Conservation (phyloP, 305 asterid species). For the Fraxinus ornus region DNA sequence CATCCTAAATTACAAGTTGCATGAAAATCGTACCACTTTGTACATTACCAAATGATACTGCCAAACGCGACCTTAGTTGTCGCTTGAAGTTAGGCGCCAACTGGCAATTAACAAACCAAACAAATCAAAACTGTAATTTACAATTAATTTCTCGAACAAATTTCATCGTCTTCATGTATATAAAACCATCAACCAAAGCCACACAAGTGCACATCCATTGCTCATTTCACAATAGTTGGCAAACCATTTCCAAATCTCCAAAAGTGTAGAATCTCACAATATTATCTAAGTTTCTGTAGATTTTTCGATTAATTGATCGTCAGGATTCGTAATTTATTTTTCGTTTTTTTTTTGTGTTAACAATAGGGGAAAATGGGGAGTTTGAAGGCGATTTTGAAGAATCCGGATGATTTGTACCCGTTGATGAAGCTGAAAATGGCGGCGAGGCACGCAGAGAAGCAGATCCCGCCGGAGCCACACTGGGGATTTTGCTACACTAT, state of each 20-base stretch:
- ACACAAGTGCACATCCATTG: neutral
- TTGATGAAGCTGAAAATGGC: constrained; percentile 77
- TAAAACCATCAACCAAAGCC: neutral
- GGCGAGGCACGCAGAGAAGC: constrained; percentile 68
- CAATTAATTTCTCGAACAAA: too few species aligned
- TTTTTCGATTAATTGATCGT: neutral
- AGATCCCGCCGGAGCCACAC: constrained; percentile 91
- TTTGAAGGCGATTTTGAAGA: constrained; percentile 63
- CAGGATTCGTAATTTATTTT: neutral
- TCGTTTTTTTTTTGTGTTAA: constrained; percentile 18
- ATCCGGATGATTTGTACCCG: constrained; percentile 89
- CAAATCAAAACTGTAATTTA: too few species aligned
- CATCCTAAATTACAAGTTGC: too few species aligned
- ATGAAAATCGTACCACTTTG: too few species aligned
- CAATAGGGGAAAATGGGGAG: constrained; percentile 53
- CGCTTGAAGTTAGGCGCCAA: too few species aligned
- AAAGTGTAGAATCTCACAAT: neutral
- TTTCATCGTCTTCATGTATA: constrained; percentile 6
- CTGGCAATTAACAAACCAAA: too few species aligned
- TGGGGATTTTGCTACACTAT: constrained; percentile 92
- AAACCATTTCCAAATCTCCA: neutral
- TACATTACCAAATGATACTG: too few species aligned
- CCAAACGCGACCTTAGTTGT: too few species aligned
- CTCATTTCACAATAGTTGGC: neutral
- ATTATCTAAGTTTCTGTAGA: neutral